Conservation (phyloP, 2,329 filamentous ascomycete species). For the Cladosporium austrohemisphaericum region DNA sequence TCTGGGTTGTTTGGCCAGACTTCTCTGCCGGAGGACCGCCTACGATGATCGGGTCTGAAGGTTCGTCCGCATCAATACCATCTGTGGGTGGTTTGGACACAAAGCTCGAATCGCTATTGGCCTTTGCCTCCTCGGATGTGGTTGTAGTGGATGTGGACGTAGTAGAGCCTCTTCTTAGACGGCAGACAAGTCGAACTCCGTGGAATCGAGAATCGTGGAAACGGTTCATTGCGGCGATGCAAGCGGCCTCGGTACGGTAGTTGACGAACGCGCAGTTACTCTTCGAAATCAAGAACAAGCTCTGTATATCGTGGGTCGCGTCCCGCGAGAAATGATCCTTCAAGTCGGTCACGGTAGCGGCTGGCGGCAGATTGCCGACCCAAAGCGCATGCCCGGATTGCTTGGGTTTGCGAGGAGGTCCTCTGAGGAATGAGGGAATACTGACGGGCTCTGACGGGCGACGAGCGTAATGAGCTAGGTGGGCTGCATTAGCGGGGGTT, state of each 20-base stretch:
- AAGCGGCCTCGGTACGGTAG: constrained; percentile 76
- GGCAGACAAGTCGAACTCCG: constrained; percentile 78
- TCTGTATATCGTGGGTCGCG: constrained; percentile 71
- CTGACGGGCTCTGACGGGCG: constrained; percentile 24
- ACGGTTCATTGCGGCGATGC: constrained; percentile 70
- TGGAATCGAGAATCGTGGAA: constrained; percentile 91
- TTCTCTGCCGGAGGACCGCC: not conserved
- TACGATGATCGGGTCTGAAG: constrained; percentile 13
- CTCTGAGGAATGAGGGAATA: constrained; percentile 46
- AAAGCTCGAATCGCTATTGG: not conserved
- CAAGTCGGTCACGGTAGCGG: constrained; percentile 75
- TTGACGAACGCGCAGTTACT: constrained; percentile 98
- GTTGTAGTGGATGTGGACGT: constrained; percentile 15
- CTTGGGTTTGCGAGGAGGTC: constrained; percentile 63
- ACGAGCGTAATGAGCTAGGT: constrained; percentile 22
- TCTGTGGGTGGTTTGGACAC: not conserved
- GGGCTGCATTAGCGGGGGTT: not conserved
- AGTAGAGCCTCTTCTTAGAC: constrained; percentile 57
- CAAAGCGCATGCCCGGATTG: constrained; percentile 84
- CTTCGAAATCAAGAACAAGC: constrained; percentile 89
- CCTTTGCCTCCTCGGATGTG: constrained; percentile 10
- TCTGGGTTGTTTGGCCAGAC: not conserved
- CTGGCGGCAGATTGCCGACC: constrained; percentile 89
- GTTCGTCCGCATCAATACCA: not conserved
- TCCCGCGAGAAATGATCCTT: constrained; percentile 87